These are phyloP conservation scores for Rhazya stricta DNA, from an alignment of 257 asterid species.

Conservation along the genomic window DNA sequence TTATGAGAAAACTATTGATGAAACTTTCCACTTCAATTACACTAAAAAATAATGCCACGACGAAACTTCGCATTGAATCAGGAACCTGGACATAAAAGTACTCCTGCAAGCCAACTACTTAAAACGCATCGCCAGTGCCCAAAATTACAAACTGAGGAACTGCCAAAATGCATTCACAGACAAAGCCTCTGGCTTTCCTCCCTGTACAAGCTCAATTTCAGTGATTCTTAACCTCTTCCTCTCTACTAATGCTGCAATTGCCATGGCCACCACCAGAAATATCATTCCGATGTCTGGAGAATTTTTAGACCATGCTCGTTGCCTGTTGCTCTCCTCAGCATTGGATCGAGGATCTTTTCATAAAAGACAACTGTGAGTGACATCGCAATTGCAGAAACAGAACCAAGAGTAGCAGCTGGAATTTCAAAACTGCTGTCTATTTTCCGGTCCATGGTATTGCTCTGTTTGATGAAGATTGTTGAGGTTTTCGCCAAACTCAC, in stretches of 20 bases:
- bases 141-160: slow-evolving; percentile 21
- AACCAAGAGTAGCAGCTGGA: slow-evolving; percentile 16
- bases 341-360: slow-evolving; percentile 18
- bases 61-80: slow-evolving; percentile 30
- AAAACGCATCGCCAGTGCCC: slow-evolving; percentile 22
- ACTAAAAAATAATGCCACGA: slow-evolving; percentile 18
- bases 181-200: background rate
- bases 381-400: background rate
- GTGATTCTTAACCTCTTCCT: slow-evolving; percentile 17
- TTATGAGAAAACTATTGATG: slow-evolving; percentile 20
- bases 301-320: slow-evolving; percentile 22
- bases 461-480: slow-evolving; percentile 70
- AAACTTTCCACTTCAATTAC: slow-evolving; percentile 21
- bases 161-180: slow-evolving; percentile 27
- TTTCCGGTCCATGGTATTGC: slow-evolving; percentile 37
- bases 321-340: slow-evolving; percentile 12
- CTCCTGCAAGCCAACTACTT: slow-evolving; percentile 27
- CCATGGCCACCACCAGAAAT: slow-evolving; percentile 6
- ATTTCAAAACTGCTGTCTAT: slow-evolving; percentile 24
- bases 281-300: slow-evolving; percentile 22
- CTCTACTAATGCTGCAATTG: slow-evolving; percentile 23
- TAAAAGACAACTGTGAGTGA: background rate
- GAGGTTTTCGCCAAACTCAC: slow-evolving; percentile 47
- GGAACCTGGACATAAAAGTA: slow-evolving; percentile 30
- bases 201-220: background rate